Evolutionary conservation across 768 basidiomycete species (phyloP), one percentile per base, ranked within the genome.

Genomic region (Erythrobasidium yunnanense): DNA sequence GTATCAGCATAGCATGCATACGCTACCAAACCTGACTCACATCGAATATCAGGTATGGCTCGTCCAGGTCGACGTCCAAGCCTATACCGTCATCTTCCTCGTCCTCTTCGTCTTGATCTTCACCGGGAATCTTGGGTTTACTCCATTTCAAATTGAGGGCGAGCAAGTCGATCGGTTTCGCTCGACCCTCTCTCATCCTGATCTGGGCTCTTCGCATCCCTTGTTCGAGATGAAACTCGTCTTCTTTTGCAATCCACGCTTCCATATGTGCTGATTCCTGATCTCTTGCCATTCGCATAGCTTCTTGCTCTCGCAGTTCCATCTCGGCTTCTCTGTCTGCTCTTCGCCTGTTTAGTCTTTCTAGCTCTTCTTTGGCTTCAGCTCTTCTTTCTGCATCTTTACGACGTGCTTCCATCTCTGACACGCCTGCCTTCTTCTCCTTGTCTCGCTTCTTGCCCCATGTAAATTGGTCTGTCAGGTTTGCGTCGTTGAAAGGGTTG

Each of bases 381-480:
- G 87, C 84, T 38, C 85, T 81, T 65, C 92, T 78, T 25, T 88
- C 75, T 0, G 85, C 84, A 78, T 99, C 95, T 71, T 83, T 82
- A 69, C 81, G 80, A 68, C 87, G 85, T 1, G 87, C 80, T 73
- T 99, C 95, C 0, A 84, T 85, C 0, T 84, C 73, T 0, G 85
- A 82, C 53, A 97, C 73, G 1, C 95, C 95, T 67, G 83, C 78
- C 77, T 93, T 96, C 72, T 84, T 82, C 75, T 99, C 95, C 79
- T 90, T 90, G 76, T 99, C 95, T 27, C 84, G 83, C 79, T 99
- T 99, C 81, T 99, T 99, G 78, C 91, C 88, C 95, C 95, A 99
- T 66, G 87, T 85, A 77, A 99, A 99, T 75, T 92, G 90, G 74
- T 96, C 89, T 22, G 85, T 87, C 32, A 97, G 85, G 76, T 97